Evolutionary conservation across 441 rosid genomes (phyloP), one percentile per base, ranked within the genome.

Genomic region (Daphne laureola): DNA sequence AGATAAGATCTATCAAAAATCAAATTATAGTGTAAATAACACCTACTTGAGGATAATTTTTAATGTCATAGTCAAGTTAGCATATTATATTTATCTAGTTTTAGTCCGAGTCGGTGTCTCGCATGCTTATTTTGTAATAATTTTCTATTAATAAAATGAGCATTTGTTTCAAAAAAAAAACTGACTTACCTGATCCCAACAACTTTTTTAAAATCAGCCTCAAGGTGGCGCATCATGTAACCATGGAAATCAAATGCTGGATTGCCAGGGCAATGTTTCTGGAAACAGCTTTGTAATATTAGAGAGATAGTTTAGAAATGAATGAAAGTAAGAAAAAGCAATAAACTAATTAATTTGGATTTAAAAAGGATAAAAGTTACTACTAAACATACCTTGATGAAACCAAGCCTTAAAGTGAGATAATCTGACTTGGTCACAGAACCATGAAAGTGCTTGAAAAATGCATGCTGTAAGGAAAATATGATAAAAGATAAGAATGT

Each of bases 181-280:
- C n/a, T 21, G 18, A 54, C 14, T 56, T 46, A 74, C 95, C 95
- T 86, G 64, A 84, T 84, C 46, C 97, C 97, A 27, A 90, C 93
- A 50, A 90, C 97, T 67, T 64, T 74, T 74, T 78, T 84, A 53
- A 90, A 90, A 78, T 90, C 97, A 4, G 80, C 93, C 69, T 90
- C 90, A 14, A 90, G 83, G 43, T 88, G 87, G 46, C 95, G 90
- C 21, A 81, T 66, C 81, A 90, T 72, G 70, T 86, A 90, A 57
- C 62, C 68, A 53, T 84, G 86, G 63, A 90, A 90, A 62, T 90
- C 76, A 67, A 90, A 90, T 59, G 72, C 82, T 9, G 79, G 84
- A 72, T 76, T 86, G 43, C 71, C 71, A 53, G 67, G 81, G 71
- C 84, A 87, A 62, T 87, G 96, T 25, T 71, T 78, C 96, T 89